phyloP scores from a whole-genome alignment of 768 basidiomycete species.

The Podaxis carcinomalis region DNA sequence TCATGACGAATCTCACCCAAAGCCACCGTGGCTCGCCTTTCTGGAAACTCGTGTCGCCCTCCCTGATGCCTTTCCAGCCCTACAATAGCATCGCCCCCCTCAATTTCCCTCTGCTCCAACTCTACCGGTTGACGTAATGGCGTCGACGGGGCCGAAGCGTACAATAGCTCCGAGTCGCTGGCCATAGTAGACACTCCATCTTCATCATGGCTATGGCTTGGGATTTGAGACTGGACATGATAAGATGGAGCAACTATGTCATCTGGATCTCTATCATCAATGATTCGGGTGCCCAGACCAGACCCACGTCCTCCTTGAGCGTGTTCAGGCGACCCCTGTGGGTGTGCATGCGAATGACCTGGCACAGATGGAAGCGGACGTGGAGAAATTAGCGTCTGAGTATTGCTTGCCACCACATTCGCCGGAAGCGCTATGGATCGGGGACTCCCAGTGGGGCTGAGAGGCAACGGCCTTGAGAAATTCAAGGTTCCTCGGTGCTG shows the following conservation, averaged over 20 bases:
- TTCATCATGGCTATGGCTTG: neutral
- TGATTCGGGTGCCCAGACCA: neutral
- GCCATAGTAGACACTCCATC: neutral
- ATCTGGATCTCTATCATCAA: slow-evolving; percentile 7
- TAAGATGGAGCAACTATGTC: neutral
- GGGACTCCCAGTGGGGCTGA: neutral
- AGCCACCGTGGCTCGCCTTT: slow-evolving; percentile 1
- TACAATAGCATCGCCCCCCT: neutral
- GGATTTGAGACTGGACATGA: neutral
- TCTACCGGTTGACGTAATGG: neutral
- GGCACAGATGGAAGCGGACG: slow-evolving; percentile 7
- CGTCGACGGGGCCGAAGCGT: slow-evolving; percentile 9
- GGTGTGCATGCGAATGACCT: neutral
- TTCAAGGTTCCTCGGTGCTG: neutral
- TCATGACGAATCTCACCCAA: neutral
- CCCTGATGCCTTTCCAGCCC: neutral
- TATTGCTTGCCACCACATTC: neutral
- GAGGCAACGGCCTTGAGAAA: neutral
- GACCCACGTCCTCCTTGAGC: neutral
- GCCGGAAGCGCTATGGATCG: neutral
- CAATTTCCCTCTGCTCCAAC: neutral
- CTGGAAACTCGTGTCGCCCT: neutral
- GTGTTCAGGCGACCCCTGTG: neutral
- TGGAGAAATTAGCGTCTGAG: neutral
- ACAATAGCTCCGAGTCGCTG: slow-evolving; percentile 6